A percentile compares a stretch with the other conserved stretches of the same genome.
Evolutionary conservation across 768 basidiomycete genomes (phyloP).

Genomic region (Inosperma sp.): DNA sequence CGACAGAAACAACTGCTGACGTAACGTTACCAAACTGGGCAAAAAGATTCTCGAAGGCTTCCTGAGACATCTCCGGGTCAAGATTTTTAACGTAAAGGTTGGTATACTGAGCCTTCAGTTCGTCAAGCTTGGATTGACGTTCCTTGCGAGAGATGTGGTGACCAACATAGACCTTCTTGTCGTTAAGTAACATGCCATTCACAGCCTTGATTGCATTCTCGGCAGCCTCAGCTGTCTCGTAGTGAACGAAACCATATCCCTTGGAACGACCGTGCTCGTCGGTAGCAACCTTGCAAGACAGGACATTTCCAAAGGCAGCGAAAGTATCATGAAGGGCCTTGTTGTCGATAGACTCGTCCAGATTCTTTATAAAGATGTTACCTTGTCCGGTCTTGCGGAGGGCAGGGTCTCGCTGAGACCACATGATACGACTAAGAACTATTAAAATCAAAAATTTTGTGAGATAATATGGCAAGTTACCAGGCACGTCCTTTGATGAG

Average conservation of each 20-base stretch:
- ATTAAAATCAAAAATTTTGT: slow-evolving; percentile 9
- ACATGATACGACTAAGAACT: slow-evolving; percentile 90
- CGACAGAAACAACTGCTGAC: slow-evolving; percentile 78
- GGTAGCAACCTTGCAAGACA: slow-evolving; percentile 98
- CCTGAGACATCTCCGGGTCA: slow-evolving; percentile 75
- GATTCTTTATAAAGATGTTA: slow-evolving; percentile 99
- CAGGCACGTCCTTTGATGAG: slow-evolving; percentile 97
- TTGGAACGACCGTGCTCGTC: slow-evolving; percentile 94
- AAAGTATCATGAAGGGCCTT: slow-evolving; percentile 99
- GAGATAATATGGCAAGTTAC: slow-evolving; percentile 39
- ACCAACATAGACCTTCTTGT: slow-evolving; percentile 99
- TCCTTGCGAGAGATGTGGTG: slow-evolving; percentile 98
- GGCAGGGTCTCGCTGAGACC: slow-evolving; percentile 99
- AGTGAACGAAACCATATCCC: slow-evolving; percentile 99
- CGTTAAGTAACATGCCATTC: slow-evolving; percentile 98
- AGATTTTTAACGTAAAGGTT: slow-evolving; percentile 99
- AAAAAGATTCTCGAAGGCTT: slow-evolving; percentile 85
- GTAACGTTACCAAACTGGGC: slow-evolving; percentile 74
- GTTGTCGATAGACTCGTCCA: slow-evolving; percentile 96
- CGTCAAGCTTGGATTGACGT: slow-evolving; percentile 96
- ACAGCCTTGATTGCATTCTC: slow-evolving; percentile 96
- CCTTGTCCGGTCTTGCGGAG: slow-evolving; percentile 99
- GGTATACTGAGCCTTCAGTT: slow-evolving; percentile 96
- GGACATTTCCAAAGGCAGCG: slow-evolving; percentile 95
- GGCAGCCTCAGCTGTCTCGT: slow-evolving; percentile 95